These are phyloP conservation scores for Lichtheimia corymbifera DNA, from an alignment of 371 early-diverging fungal genomes.

Conservation along the genomic window DNA sequence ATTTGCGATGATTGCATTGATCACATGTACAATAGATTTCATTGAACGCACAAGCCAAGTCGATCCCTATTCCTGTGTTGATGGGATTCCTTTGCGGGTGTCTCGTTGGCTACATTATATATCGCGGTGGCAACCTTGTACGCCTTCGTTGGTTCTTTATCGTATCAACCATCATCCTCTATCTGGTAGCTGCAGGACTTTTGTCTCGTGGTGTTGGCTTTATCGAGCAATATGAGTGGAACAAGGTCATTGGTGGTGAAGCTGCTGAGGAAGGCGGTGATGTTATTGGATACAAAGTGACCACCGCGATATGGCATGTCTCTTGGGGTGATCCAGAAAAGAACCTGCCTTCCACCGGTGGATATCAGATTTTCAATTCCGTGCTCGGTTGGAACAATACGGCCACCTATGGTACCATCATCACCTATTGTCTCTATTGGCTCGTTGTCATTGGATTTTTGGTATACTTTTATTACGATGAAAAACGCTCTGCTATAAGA, in stretches of 20 bases:
- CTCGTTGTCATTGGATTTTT: conserved; percentile 50
- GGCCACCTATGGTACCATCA: conserved; percentile 71
- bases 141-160: conserved; percentile 77
- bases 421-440: conserved; percentile 83
- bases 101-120: conserved; percentile 71
- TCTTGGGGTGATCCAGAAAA: conserved; percentile 31
- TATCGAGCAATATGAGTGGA: conserved; percentile 64
- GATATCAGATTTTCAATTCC: conserved; percentile 69
- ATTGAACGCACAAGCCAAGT: conserved; percentile 59
- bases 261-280: conserved; percentile 33
- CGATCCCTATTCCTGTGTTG: conserved; percentile 80
- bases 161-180: conserved; percentile 66
- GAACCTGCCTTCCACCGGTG: not conserved
- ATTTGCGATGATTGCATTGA: conserved; percentile 11
- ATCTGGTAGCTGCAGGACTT: conserved; percentile 80
- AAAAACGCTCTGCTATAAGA: conserved; percentile 28
- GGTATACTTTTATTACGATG: conserved; percentile 46
- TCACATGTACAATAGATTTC: conserved; percentile 66
- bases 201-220: conserved; percentile 56
- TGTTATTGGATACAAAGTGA: conserved; percentile 38
- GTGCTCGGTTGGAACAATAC: conserved; percentile 79
- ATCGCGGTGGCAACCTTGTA: conserved; percentile 71
- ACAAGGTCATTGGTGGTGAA: conserved; percentile 56
- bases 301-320: conserved; percentile 39
- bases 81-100: conserved; percentile 68